Percentiles rank a stretch among this genome's conserved stretches.
These are phyloP conservation scores for Stenogyne calaminthoides DNA, from an alignment of 305 asterid genomes.

Conservation along the genomic window DNA sequence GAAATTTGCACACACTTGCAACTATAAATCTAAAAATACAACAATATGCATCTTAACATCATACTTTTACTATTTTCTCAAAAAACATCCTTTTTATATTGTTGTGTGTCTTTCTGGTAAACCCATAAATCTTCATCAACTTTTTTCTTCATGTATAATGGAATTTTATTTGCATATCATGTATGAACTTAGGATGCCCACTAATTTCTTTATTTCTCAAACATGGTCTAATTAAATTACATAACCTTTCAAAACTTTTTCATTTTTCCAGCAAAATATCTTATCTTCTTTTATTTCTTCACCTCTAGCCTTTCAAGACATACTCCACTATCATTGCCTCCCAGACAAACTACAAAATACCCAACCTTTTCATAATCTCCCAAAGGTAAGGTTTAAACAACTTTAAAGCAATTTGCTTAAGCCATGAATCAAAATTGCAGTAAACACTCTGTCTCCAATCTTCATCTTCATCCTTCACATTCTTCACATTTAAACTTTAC, in stretches of 20 bases:
- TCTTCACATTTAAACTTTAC: constrained; percentile 5
- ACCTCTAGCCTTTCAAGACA: constrained; percentile 37
- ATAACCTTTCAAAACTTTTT: constrained; percentile 26
- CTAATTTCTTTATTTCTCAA: constrained; percentile 35
- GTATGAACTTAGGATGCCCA: constrained; percentile 38
- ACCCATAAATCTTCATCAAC: background rate
- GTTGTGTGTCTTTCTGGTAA: background rate
- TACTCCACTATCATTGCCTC: constrained; percentile 40
- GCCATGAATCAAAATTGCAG: constrained; percentile 18
- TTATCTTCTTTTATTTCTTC: constrained; percentile 53
- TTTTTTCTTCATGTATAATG: background rate
- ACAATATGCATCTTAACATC: too few relatives aligned
- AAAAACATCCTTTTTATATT: too few relatives aligned
- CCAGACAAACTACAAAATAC: constrained; percentile 29
- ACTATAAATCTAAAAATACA: too few relatives aligned
- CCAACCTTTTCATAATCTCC: constrained; percentile 36
- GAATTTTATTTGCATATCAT: constrained; percentile 21
- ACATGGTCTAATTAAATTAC: constrained; percentile 41
- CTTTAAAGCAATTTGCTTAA: constrained; percentile 29
- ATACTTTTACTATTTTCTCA: too few relatives aligned
- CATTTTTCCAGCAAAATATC: constrained; percentile 25
- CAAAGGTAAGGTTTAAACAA: constrained; percentile 32
- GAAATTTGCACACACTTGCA: too few relatives aligned
- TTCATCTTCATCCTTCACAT: background rate
- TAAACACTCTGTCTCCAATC: constrained; percentile 50